A percentile compares a stretch with the other conserved stretches of the same genome.
phyloP scores from a whole-genome alignment of 1,284 basidiomycete genomes.

The Leccinum subrobustum region DNA sequence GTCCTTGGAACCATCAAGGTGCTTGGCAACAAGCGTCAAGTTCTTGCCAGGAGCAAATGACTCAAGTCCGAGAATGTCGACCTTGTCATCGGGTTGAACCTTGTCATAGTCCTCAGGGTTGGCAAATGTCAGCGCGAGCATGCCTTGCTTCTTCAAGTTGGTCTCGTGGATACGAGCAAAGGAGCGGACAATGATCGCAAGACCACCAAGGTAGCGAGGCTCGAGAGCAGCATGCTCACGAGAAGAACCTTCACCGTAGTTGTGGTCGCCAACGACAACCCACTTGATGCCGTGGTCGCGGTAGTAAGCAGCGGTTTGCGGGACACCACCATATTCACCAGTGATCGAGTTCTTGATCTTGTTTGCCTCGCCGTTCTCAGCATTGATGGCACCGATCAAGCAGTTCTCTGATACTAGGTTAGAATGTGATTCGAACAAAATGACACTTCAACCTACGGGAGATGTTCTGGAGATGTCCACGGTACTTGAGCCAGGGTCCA shows the following conservation, averaged over 20 bases:
- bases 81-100: neutral
- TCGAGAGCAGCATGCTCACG: neutral
- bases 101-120: neutral
- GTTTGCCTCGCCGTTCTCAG: neutral
- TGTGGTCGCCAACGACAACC: neutral
- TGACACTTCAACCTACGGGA: neutral
- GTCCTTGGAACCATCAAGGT: conserved; percentile 77
- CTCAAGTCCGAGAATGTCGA: conserved; percentile 62
- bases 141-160: neutral
- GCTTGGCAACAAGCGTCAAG: conserved; percentile 78
- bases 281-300: neutral
- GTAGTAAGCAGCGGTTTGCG: neutral
- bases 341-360: neutral
- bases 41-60: conserved; percentile 87
- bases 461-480: neutral
- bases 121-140: neutral
- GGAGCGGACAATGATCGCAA: neutral
- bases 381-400: neutral
- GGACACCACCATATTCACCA: neutral
- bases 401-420: neutral
- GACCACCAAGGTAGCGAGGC: neutral
- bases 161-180: neutral
- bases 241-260: neutral
- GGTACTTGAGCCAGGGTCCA: neutral
- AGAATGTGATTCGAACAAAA: neutral